Percentiles rank a stretch among this genome's conserved stretches.
Evolutionary conservation across 108 stramenopile species (phyloP).

Genomic region (Nitzschia palea): DNA sequence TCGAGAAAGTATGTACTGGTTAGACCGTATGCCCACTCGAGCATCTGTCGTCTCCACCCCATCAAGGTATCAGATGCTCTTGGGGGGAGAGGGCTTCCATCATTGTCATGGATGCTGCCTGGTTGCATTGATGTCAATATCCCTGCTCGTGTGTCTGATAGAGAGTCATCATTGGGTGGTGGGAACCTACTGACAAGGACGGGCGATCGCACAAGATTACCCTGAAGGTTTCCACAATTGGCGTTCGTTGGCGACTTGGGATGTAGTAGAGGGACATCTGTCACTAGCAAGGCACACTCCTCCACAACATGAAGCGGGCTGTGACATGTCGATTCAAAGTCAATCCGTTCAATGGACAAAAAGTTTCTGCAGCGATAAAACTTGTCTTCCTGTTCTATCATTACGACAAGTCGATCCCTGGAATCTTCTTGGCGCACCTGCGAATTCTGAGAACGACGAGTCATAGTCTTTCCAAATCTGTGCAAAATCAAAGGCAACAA

Average conservation of each 20-base stretch:
- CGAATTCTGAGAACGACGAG: not conserved
- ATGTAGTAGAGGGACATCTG: constrained; percentile 13
- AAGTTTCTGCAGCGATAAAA: constrained; percentile 20
- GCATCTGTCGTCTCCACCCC: constrained; percentile 41
- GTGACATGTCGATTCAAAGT: not conserved
- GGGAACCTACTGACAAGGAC: not conserved
- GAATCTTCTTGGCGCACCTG: not conserved
- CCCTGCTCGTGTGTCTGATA: not conserved
- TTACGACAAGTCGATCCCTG: constrained; percentile 10
- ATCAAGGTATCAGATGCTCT: not conserved
- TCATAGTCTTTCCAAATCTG: no score
- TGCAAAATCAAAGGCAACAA: no score
- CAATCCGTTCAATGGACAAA: not conserved
- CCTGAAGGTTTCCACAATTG: not conserved
- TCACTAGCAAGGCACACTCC: constrained; percentile 27
- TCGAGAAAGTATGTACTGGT: constrained; percentile 18
- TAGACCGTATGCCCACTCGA: constrained; percentile 34
- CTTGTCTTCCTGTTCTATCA: constrained; percentile 19
- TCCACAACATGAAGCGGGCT: constrained; percentile 7
- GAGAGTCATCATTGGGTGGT: not conserved
- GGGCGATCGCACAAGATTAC: not conserved
- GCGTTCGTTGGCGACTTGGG: not conserved
- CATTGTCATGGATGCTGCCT: not conserved
- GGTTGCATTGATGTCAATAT: no score
- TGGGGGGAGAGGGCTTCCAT: not conserved